A percentile compares a stretch with the other conserved stretches of the same genome.
These are phyloP conservation scores for Trichosporon asahii DNA, from an alignment of 1,284 basidiomycete genomes.

Conservation along the genomic window DNA sequence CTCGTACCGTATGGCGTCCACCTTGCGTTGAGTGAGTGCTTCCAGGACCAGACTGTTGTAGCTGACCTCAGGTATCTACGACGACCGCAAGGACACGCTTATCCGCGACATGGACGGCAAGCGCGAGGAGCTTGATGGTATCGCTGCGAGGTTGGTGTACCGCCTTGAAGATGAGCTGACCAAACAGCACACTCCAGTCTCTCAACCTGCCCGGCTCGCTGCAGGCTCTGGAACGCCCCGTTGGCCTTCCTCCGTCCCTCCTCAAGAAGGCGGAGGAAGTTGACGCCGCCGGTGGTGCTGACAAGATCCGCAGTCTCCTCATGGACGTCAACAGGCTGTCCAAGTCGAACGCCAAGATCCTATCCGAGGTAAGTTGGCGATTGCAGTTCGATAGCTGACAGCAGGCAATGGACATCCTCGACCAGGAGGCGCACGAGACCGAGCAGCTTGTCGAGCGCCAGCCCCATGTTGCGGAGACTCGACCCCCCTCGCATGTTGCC, in stretches of 20 bases:
- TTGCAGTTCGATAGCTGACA: slow-evolving; percentile 6
- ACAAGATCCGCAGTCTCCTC: slow-evolving; percentile 67
- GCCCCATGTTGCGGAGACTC: slow-evolving; percentile 48
- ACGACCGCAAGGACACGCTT: slow-evolving; percentile 72
- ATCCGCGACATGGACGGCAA: slow-evolving; percentile 64
- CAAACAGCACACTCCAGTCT: slow-evolving; percentile 62
- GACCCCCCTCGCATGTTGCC: slow-evolving; percentile 71
- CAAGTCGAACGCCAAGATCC: slow-evolving; percentile 60
- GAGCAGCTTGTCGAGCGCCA: slow-evolving; percentile 58
- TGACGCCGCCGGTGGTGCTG: slow-evolving; percentile 69
- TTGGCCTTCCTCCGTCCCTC: slow-evolving; percentile 83
- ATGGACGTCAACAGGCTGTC: slow-evolving; percentile 70
- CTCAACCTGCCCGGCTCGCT: slow-evolving; percentile 80
- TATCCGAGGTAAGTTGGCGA: slow-evolving; percentile 66
- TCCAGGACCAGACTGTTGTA: not conserved
- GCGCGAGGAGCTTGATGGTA: slow-evolving; percentile 65
- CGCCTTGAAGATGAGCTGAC: slow-evolving; percentile 11
- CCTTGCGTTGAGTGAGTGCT: slow-evolving; percentile 68
- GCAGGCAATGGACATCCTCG: slow-evolving; percentile 81
- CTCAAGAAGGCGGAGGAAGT: slow-evolving; percentile 84
- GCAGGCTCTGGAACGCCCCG: slow-evolving; percentile 80
- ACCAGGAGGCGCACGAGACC: slow-evolving; percentile 84
- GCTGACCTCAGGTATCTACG: slow-evolving; percentile 69
- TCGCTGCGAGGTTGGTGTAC: slow-evolving; percentile 61
- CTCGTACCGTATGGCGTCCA: slow-evolving; percentile 84